Evolutionary conservation across 306 rosid genomes (phyloP).

Genomic region (Adenanthera pavonina): DNA sequence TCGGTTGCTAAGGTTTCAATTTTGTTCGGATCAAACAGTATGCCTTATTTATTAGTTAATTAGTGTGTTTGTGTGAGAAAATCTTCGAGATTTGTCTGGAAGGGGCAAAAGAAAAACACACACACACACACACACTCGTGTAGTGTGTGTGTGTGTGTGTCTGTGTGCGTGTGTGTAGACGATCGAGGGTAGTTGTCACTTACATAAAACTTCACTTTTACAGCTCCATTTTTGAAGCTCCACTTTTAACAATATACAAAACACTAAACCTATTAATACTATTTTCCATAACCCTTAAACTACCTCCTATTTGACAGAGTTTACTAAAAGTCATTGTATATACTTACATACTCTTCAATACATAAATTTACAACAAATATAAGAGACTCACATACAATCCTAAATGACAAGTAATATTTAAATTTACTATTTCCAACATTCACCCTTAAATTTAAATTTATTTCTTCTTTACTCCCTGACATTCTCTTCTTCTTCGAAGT

Average conservation of each 20-base stretch:
- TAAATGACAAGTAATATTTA: neutral
- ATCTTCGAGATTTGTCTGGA: no score
- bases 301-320: no score
- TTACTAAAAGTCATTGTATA: no score
- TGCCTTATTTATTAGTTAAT: neutral
- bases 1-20: neutral
- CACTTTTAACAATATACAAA: neutral
- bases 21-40: neutral
- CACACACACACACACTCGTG: no score
- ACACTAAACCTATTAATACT: neutral
- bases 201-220: neutral
- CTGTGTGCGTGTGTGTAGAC: no score
- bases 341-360: no score
- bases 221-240: neutral
- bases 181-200: neutral
- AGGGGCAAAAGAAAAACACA: no score
- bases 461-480: neutral
- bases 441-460: neutral
- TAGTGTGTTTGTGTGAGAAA: no score
- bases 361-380: neutral
- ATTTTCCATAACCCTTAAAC: no score
- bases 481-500: neutral
- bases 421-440: no score
- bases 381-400: neutral
- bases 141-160: no score